Conservation (phyloP, 2,329 filamentous ascomycete species). For the Scleromitrula shiraiana region DNA sequence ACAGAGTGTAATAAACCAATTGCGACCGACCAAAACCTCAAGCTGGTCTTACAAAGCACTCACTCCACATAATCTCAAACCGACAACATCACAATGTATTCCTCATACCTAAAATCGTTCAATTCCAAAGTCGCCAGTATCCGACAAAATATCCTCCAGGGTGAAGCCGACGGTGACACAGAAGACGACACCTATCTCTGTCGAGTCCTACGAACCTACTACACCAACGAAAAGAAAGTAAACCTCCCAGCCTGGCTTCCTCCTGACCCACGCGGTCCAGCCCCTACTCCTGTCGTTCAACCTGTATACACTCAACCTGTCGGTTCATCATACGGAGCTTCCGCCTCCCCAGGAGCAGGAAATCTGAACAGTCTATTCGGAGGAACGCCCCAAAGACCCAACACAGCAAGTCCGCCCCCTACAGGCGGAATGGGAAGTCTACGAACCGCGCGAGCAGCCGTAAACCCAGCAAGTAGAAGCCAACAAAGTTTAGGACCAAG, state of each 20-base stretch:
- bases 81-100: conserved; percentile 65
- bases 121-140: conserved; percentile 55
- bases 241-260: conserved; percentile 82
- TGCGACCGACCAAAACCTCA: too few relatives aligned
- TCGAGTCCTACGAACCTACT: conserved; percentile 87
- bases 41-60: background rate
- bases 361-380: conserved; percentile 36
- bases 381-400: conserved; percentile 27
- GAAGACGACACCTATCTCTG: conserved; percentile 93
- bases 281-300: conserved; percentile 34
- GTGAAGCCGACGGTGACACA: conserved; percentile 61
- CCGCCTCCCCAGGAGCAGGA: conserved; percentile 17
- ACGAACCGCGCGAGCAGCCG: background rate
- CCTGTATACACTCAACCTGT: conserved; percentile 44
- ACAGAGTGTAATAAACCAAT: background rate
- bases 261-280: conserved; percentile 69
- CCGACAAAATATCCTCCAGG: conserved; percentile 61
- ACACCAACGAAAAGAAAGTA: conserved; percentile 70
- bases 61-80: background rate
- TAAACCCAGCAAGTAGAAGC: background rate
- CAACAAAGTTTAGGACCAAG: background rate
- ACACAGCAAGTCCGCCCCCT: conserved; percentile 4
- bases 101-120: conserved; percentile 59
- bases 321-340: conserved; percentile 46
- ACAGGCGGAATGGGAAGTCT: conserved; percentile 7